Evolutionary conservation across 1,284 basidiomycete species (phyloP), one percentile per base, ranked within the genome.

Genomic region (Ganoderma lucidum): DNA sequence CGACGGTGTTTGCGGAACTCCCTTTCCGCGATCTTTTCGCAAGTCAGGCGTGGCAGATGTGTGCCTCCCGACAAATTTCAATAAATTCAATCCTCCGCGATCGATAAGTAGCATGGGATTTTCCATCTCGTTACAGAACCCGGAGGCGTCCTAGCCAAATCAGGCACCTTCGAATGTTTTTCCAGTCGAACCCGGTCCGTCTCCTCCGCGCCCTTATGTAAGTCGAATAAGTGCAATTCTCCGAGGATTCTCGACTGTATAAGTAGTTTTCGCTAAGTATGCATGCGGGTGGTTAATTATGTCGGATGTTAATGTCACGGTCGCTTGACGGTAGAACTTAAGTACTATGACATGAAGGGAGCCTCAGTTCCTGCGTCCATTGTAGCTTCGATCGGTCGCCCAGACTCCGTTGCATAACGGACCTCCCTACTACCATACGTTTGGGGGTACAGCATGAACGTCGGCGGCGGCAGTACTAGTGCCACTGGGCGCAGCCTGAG

Each of bases 51-150:
- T 45, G 12, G 6, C 44, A 45, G 44, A 45, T 45, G 44, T 23
- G 44, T 45, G 44, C 44, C 44, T 45, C 44, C 44, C 44, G 44
- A 19, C 44, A 19, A 17, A 48, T 3, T 8, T n/a, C 8, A 48
- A 14, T 23, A 23, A 23, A 23, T 23, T 23, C 23, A 23, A 23
- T 23, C 23, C 23, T 23, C 23, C 23, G n/a, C 45, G 45, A 48
- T 48, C 45, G 45, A 48, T 48, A 48, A n/a, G 19, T 48, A 48
- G 45, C 45, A 48, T 48, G 45, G 45, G 45, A 48, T 48, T 48
- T 48, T 23, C 45, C 45, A 9, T 23, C 45, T n/a, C n/a, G 45
- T n/a, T 48, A 14, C 41, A 37, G 37, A 15, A 42, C 41, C 12
- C 44, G 44, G 44, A 45, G 44, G 6, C 41, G 41, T 23, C 45